Evolutionary conservation across 805 yeast species (phyloP), one percentile per base, ranked within the genome.

Genomic region (Teunomyces atbi): DNA sequence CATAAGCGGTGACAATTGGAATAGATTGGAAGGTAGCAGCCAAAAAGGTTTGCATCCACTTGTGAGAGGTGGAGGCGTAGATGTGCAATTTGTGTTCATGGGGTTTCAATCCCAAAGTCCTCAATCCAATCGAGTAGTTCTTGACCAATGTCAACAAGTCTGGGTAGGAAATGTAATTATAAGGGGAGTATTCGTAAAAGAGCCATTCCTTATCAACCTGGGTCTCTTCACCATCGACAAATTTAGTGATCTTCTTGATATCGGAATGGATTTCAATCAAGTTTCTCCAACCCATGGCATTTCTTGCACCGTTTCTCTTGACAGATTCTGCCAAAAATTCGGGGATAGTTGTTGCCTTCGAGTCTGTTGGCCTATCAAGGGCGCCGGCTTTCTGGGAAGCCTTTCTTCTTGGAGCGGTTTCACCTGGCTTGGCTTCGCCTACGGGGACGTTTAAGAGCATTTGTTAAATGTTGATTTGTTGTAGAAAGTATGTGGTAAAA

Each of bases 1-100:
- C 97, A 67, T 94, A 94, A 32, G 99, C 98, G 12, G 99, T 94
- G 34, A 90, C 98, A 47, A 86, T 78, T 19, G 98, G 87, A 49
- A 94, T 84, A 42, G 78, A 69, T 67, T 89, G 97, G 44, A 90
- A 73, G 57, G 81, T 80, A 44, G 89, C 77, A 12, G 91, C 96
- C 48, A 89, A 65, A 53, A 82, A 92, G 27, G 88, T 79, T 69
- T 88, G 86, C 89, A 92, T 80, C 98, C 98, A 92, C 61, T 81
- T 82, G 46, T 81, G 84, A 12, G 96, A 86, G 11, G 99, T 94
- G 16, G 87, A 67, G 20, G 97, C 97, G 68, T 84, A 94, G 45
- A 92, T 78, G 65, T 90, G 97, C 56, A 92, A 63, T 55, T 79
- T 81, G 27, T 68, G 69, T 53, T 78, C 77, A 21, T 65, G 63